Base-by-base conservation (phyloP, 1,284 basidiomycete genomes). In the Gomphus bonarii region DNA sequence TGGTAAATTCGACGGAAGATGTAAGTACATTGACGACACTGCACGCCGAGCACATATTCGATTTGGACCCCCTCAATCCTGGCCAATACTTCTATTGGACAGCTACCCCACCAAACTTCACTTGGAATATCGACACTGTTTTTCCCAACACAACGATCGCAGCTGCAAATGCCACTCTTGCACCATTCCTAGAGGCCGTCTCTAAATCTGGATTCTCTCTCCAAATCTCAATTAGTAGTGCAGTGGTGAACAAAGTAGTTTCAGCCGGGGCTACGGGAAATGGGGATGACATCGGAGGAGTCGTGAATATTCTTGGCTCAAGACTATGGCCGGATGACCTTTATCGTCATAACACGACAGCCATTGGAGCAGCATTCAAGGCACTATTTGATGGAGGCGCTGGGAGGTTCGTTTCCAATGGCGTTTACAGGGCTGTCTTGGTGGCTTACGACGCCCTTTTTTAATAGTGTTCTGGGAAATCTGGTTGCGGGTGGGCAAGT, bases 71-170 rank as follows among this genome's bases (percentile, higher is more conserved):
- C 4, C 59, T 67, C 3, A 61, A 56, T 25, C 64, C 64, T 3
- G 67, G 67, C 0, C 70, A 72, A 51, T 71, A 69, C 53, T 70
- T 69, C 60, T 66, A 61, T 38, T 47, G 43, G 28, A 25, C 31
- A 10, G 14, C 51, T 25, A 28, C 38, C 25, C 25, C 33, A 7
- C 50, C 57, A 30, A 20, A 22, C 12, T 62, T 55, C 28, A 55
- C 59, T 9, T 46, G 35, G 36, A 11, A n/a, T 33, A 35, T 58
- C n/a, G 35, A 53, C n/a, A 62, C 61, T 9, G 50, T 62, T 59
- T 59, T 64, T 33, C 60, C 62, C 30, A 61, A 61, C 28, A 43
- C 62, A 30, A 57, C 62, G 8, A 31, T 54, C 6, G 44, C 54
- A 11, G 57, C 54, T 6, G 63, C 68, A 28, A 62, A 59, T 18